Base-by-base conservation (phyloP, 768 basidiomycete genomes). In the Leccinum aurantiacum region DNA sequence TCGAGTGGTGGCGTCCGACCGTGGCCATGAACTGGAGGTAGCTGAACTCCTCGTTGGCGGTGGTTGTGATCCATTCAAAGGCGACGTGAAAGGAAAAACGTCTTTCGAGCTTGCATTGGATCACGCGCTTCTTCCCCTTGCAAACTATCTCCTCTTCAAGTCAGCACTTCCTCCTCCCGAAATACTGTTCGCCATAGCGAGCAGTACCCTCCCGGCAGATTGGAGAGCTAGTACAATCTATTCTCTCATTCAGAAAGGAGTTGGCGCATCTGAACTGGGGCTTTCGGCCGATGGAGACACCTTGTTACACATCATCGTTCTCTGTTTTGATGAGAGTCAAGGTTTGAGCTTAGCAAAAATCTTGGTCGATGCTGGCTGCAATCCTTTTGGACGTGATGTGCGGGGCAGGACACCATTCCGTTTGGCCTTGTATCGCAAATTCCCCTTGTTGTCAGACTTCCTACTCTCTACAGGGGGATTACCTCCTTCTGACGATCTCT, bases 51-150 rank as follows among this genome's bases (percentile, higher is more conserved):
- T 67, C 3, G n/a, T 62, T 2, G 54, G 7, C 1, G 55, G 29
- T 29, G 67, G 63, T 1, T 62, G 67, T 6, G 41, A 65, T 10
- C 58, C 55, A 4, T 25, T 60, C 22, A 0, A 14, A 2, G 4
- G 5, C 3, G 29, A 31, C 33, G 5, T 1, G 1, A 2, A 8
- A 0, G 55, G 58, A 1, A 38, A 47, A 11, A 56, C 63, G 14
- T 25, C 63, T 8, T 51, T 68, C 8, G 35, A 65, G 1, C 6
- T 55, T 9, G 66, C 62, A 0, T 46, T 65, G 35, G 15, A 53
- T 22, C 53, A 14, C 24, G 19, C 3, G 2, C 19, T n/a, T 33
- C 7, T 29, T 24, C 19, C 31, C 27, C 24, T 61, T 3, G 46
- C 29, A 3, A 19, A 53, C 3, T 44, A 38, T 25, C 19, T 60